Percentiles rank a stretch among this genome's conserved stretches.
Evolutionary conservation across 1,139 yeast species (phyloP).

Genomic region (Pichia sp.): DNA sequence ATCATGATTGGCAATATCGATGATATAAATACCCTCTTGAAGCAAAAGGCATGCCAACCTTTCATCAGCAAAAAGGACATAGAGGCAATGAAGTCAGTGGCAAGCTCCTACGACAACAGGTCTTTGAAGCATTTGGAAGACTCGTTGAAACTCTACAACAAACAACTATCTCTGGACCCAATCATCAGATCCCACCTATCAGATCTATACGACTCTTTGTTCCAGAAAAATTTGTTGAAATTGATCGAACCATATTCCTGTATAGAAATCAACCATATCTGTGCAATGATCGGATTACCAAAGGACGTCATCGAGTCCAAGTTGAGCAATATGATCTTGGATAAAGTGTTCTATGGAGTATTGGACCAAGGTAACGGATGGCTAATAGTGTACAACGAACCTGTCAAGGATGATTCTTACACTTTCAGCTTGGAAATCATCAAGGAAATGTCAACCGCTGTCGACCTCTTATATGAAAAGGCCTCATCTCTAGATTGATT

Average conservation of each 20-base stretch:
- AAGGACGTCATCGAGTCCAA: conserved; percentile 90
- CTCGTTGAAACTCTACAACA: conserved; percentile 64
- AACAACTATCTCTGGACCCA: conserved; percentile 78
- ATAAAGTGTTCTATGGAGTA: conserved; percentile 90
- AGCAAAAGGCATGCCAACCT: conserved; percentile 75
- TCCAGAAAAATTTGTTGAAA: conserved; percentile 90
- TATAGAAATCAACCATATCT: conserved; percentile 85
- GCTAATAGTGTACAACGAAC: conserved; percentile 88
- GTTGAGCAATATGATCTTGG: conserved; percentile 92
- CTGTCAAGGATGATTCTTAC: conserved; percentile 82
- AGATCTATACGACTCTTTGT: conserved; percentile 84
- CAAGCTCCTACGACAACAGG: conserved; percentile 84
- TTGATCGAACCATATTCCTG: conserved; percentile 94
- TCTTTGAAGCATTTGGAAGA: conserved; percentile 87
- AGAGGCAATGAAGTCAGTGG: conserved; percentile 93
- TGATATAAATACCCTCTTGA: conserved; percentile 74
- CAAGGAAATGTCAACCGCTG: conserved; percentile 81
- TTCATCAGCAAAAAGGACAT: conserved; percentile 53
- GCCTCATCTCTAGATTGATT: conserved; percentile 49
- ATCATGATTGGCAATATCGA: conserved; percentile 84
- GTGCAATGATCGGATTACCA: conserved; percentile 84
- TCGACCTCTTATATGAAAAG: conserved; percentile 88
- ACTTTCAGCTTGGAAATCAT: conserved; percentile 84
- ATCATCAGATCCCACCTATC: conserved; percentile 90
- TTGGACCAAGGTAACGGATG: conserved; percentile 98